phyloP scores from a whole-genome alignment of 768 basidiomycete species.

The Tulasnella sp. region DNA sequence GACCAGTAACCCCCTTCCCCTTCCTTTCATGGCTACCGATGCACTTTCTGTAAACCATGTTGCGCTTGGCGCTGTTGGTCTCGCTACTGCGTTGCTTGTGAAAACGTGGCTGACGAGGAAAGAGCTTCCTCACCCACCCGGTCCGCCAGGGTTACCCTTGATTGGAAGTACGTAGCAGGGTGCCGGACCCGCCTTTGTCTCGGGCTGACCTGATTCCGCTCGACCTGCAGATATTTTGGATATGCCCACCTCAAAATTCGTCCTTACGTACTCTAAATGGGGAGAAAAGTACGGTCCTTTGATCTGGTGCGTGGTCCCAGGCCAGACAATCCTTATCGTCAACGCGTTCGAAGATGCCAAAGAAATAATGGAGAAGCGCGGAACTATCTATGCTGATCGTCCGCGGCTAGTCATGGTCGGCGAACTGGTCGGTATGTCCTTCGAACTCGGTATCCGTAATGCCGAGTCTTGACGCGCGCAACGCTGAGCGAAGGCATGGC shows the following conservation, averaged over 20 bases:
- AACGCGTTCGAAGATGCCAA: slow-evolving; percentile 46
- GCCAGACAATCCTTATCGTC: slow-evolving; percentile 46
- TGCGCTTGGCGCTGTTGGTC: background rate
- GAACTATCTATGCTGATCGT: slow-evolving; percentile 51
- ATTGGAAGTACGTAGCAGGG: slow-evolving; percentile 48
- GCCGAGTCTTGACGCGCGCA: too few species aligned
- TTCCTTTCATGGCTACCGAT: background rate
- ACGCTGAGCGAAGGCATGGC: slow-evolving; percentile 27
- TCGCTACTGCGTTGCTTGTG: background rate
- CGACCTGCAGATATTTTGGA: slow-evolving; percentile 48
- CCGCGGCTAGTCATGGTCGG: slow-evolving; percentile 38
- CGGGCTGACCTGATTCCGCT: background rate
- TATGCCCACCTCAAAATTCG: slow-evolving; percentile 47
- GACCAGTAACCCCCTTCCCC: background rate
- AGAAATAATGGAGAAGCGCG: slow-evolving; percentile 51
- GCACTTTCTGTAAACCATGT: background rate
- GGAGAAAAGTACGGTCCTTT: slow-evolving; percentile 46
- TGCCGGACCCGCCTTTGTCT: background rate
- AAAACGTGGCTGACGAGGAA: slow-evolving; percentile 34
- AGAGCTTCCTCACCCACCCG: slow-evolving; percentile 48
- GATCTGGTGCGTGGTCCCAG: slow-evolving; percentile 36
- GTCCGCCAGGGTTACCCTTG: slow-evolving; percentile 57
- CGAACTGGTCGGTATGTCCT: slow-evolving; percentile 28
- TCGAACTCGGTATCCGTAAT: background rate
- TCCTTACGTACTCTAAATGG: slow-evolving; percentile 52